Base-by-base conservation (phyloP, 192 early-diverging fungal species). In the Endogone sp. region DNA sequence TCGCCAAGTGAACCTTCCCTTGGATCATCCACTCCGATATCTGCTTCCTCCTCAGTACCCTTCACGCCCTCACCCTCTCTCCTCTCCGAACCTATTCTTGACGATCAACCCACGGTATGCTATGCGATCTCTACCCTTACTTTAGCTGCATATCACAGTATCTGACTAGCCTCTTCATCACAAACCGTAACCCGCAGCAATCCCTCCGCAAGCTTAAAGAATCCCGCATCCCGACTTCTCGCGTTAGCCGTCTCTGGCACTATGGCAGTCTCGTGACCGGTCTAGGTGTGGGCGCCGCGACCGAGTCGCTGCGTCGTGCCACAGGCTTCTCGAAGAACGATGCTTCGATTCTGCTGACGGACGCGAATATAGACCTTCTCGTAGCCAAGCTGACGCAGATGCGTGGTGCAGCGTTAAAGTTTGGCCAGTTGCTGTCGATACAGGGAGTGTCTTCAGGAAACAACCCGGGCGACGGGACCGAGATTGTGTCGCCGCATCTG, bases 341-440 rank as follows among this genome's bases (percentile, higher is more conserved):
- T 37, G 58, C 63, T 10, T 60, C 59, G 6, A 10, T 60, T 10
- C 59, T 60, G 22, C 68, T 98, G 44, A 92, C 79, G 60, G 83
- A 83, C 11, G 80, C 81, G 0, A 99, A 96, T 73, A 84, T 97
- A 31, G 92, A 99, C 68, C 86, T 90, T 3, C 79, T 99, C 13
- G 95, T 97, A 4, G 83, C 76, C 54, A 92, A 92, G 64, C 82
- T 99, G 21, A 89, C 94, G 0, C 82, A 83, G 32, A 98, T 99
- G 95, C 89, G 97, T 37, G 97, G 97, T 2, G 97, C 97, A 0
- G 97, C 97, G 4, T 78, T 99, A 20, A 99, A 99, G 71, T 85
- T 99, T 32, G 97, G 95, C 3, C 97, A 99, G 75, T 98, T 99
- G 95, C 73, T 99, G 2, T 93, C 91, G 71, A 99, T 99, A 69